Evolutionary conservation across 768 basidiomycete genomes (phyloP).

Genomic region (Mycena maculata): DNA sequence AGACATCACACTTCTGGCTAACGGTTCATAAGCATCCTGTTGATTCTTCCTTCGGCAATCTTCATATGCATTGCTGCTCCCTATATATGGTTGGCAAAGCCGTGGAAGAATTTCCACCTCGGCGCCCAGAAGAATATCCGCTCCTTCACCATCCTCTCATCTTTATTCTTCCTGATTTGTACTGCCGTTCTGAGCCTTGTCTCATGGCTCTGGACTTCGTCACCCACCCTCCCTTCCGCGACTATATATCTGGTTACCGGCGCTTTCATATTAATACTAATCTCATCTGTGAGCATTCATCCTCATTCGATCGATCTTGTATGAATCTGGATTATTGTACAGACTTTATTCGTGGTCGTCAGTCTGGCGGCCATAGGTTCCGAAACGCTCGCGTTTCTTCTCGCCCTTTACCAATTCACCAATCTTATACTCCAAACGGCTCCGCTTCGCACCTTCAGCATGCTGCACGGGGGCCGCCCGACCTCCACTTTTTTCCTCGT

Average conservation of each 20-base stretch:
- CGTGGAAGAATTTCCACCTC: constrained; percentile 9
- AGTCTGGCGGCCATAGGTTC: constrained; percentile 7
- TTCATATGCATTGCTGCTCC: constrained; percentile 15
- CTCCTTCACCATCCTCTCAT: constrained; percentile 5
- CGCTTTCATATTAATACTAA: constrained; percentile 9
- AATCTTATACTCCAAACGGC: constrained; percentile 25
- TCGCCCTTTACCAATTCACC: constrained; percentile 23
- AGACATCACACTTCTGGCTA: not conserved
- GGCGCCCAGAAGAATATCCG: not conserved
- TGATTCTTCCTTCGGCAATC: constrained; percentile 17
- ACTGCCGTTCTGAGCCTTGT: constrained; percentile 17
- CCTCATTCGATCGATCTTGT: not conserved
- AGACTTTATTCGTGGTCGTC: constrained; percentile 4
- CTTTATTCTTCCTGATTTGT: constrained; percentile 6
- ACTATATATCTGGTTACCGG: constrained; percentile 14
- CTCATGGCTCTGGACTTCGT: constrained; percentile 16
- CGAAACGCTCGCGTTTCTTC: constrained; percentile 17
- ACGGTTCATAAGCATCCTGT: not conserved
- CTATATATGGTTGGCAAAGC: constrained; percentile 11
- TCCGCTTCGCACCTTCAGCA: constrained; percentile 29
- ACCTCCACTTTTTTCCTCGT: constrained; percentile 20
- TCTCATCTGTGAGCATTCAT: constrained; percentile 10
- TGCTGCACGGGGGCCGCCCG: not conserved
- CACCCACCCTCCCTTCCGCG: constrained; percentile 12
- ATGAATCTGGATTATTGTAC: not conserved